A percentile compares a stretch with the other conserved stretches of the same genome.
phyloP scores from a whole-genome alignment of 2,329 filamentous ascomycete genomes.

The Cercospora canescens region DNA sequence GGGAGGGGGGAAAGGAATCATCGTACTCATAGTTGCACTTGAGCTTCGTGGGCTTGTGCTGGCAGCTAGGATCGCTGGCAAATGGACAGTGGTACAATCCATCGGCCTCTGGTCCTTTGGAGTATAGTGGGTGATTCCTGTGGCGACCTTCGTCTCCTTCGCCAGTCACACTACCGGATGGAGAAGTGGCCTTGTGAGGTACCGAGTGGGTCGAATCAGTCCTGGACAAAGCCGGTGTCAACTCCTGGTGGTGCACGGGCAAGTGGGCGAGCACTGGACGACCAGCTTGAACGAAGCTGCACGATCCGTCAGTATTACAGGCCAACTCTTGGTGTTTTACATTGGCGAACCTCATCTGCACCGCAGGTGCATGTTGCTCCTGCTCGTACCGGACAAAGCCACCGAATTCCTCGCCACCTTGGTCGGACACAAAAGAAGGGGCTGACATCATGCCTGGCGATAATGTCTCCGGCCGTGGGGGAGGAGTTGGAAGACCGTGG shows the following conservation, averaged over 20 bases:
- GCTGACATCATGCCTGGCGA: slow-evolving; percentile 8
- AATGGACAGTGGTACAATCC: slow-evolving; percentile 94
- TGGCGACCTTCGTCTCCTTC: slow-evolving; percentile 37
- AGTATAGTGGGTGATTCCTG: slow-evolving; percentile 66
- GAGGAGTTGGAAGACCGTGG: slow-evolving; percentile 14
- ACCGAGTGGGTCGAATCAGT: slow-evolving; percentile 4
- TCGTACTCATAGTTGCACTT: slow-evolving; percentile 99
- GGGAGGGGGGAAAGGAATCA: slow-evolving; percentile 16
- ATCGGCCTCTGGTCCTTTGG: slow-evolving; percentile 64
- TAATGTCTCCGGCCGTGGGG: slow-evolving; percentile 18
- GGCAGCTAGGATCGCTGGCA: slow-evolving; percentile 68
- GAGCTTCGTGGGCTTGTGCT: slow-evolving; percentile 89
- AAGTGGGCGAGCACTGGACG: slow-evolving; percentile 1
- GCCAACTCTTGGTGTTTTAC: not conserved
- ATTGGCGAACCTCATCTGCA: slow-evolving; percentile 29
- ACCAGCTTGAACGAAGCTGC: slow-evolving; percentile 20
- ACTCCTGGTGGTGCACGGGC: slow-evolving; percentile 11
- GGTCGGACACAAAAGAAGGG: not conserved
- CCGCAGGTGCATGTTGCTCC: slow-evolving; percentile 15
- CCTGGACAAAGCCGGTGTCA: slow-evolving; percentile 6
- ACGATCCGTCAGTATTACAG: slow-evolving; percentile 21
- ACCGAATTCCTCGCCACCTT: slow-evolving; percentile 26
- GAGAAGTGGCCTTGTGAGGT: slow-evolving; percentile 14
- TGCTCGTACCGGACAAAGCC: slow-evolving; percentile 34
- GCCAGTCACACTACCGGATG: slow-evolving; percentile 16